Evolutionary conservation across 2,329 filamentous ascomycete genomes (phyloP), one percentile per base, ranked within the genome.

Genomic region (Colletotrichum musae): DNA sequence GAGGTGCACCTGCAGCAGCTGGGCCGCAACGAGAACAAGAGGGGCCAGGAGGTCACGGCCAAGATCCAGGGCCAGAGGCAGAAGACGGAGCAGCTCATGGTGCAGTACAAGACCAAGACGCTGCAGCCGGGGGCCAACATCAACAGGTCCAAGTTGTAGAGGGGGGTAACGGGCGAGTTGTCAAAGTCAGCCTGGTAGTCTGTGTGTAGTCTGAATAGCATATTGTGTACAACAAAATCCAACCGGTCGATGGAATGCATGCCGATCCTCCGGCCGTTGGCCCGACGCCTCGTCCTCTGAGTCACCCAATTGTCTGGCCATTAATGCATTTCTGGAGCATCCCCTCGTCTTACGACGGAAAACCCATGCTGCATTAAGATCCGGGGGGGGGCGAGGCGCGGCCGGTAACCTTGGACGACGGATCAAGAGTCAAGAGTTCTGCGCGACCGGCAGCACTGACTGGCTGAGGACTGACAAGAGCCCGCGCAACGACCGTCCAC

Each of bases 1-100:
- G 96, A 99, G 89, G 96, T 98, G 70, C 96, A 97, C 80, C 82
- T 95, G 73, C 85, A 93, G 79, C 93, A 96, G 83, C 85, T 96
- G 84, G 93, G 93, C 16, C 86, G 87, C 74, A 94, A 94, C 74
- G 93, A 96, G 86, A 95, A 94, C 79, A 92, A 88, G 80, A 87
- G 89, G 72, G 91, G 89, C 65, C 78, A 82, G 72, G 88, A 86
- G 73, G 87, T 91, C 54, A 84, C 91, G 51, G 83, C 86, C 70
- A 87, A 87, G 77, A 90, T 94, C 66, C 81, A 86, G 74, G 84
- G 82, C 77, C 93, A 95, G 84, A 87, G 85, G 78, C 81, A 85
- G 75, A 91, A 87, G 84, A 88, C 91, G 16, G 88, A 88, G 75
- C 84, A 91, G 83, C 75, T 95, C 79, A 85, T 94, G 77, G 87